Base-by-base conservation (phyloP, 257 asterid genomes). In the Ligustrum vulgare region DNA sequence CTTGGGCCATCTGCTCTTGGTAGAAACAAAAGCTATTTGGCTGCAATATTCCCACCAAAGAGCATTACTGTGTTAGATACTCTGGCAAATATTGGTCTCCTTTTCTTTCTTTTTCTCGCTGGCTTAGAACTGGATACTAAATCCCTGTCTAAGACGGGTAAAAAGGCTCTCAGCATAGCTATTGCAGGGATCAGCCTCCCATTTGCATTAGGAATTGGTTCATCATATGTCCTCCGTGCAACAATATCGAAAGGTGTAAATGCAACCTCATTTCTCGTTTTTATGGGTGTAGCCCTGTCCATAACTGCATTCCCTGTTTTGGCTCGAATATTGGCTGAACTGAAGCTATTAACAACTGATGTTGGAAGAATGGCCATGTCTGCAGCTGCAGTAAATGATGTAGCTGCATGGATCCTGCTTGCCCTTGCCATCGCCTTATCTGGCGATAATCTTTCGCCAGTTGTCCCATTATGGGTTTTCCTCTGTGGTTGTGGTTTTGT, bases 1-100 rank as follows among this genome's bases (percentile, higher is more conserved):
- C 91, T 93, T 2, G 98, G 98, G 2, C 98, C 98, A 28, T 93
- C 98, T 22, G 97, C 93, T 58, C 76, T 93, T 18, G 98, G 98
- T 2, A 86, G 93, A 54, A 89, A 79, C 64, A 16, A 67, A 23
- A 72, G 51, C 12, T 93, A 83, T 69, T 80, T 93, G n/a, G 70
- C 85, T 3, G 71, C 97, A 8, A 60, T 93, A 28, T 93, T 93
- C 66, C 98, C 97, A 6, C 49, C 87, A 0, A 80, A 32, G 77
- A 91, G 98, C 79, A 82, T 89, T 1, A 89, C 97, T 0, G 97
- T 91, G 35, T 77, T 93, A 54, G 97, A 91, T 65, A 93, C 98
- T 8, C 70, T 93, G 2, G 98, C 98, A 15, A 91, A 89, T 71
- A 86, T 93, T 0, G 97, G 98, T 6, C 90, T 93, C 28, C 89